Conservation (phyloP, 495 filamentous ascomycete species). For the Hyaloscypha bicolor region DNA sequence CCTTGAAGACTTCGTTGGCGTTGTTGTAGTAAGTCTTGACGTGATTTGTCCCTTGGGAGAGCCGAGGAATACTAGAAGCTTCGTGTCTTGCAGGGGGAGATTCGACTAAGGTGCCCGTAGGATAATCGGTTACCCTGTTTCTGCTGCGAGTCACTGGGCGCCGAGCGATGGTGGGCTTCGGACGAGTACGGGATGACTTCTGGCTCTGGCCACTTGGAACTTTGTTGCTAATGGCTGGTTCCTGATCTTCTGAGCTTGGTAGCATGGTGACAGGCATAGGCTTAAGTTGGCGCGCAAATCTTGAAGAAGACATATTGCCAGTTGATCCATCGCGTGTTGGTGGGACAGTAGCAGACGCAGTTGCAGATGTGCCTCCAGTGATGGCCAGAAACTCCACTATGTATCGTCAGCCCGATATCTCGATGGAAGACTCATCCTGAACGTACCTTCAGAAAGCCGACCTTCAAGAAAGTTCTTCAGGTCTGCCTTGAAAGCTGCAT, state of each 20-base stretch:
- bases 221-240: neutral
- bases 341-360: neutral
- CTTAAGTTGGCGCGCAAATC: neutral
- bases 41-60: constrained; percentile 16
- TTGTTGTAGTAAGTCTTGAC: constrained; percentile 19
- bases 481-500: constrained; percentile 10
- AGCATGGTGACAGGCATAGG: neutral
- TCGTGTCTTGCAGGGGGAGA: neutral
- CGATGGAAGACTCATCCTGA: neutral
- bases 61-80: constrained; percentile 1
- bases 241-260: neutral
- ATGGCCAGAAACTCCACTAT: neutral
- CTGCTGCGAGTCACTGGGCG: constrained; percentile 4
- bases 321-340: neutral
- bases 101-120: no score
- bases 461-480: constrained; percentile 1
- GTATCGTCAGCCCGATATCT: neutral
- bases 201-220: neutral
- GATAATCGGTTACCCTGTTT: neutral
- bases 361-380: neutral
- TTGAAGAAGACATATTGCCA: neutral
- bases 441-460: constrained; percentile 5
- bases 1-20: constrained; percentile 5
- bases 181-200: neutral
- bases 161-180: neutral